Percentiles rank a stretch among this genome's conserved stretches.
Conservation (phyloP, 2,329 filamentous ascomycete genomes). For the Penicillium sclerotigenum region DNA sequence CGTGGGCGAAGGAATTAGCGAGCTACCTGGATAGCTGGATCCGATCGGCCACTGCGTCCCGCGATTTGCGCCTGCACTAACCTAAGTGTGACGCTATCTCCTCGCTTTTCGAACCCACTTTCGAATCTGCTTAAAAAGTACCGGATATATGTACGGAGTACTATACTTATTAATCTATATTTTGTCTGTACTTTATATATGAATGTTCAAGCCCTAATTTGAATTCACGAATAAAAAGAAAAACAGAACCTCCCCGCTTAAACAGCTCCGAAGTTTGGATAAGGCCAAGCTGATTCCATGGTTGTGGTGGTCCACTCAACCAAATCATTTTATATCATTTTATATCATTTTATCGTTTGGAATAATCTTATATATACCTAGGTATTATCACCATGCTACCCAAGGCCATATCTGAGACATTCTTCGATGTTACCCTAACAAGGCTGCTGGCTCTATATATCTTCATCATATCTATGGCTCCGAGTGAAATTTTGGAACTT, state of each 20-base stretch:
- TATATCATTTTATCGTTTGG: not conserved
- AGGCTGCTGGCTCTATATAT: not conserved
- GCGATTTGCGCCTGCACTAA: not conserved
- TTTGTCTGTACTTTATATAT: not conserved
- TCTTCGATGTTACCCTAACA: not conserved
- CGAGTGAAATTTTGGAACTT: not conserved
- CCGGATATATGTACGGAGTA: no score
- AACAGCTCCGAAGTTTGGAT: not conserved
- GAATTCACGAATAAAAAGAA: not conserved
- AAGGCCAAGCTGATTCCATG: not conserved
- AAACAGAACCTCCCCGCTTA: not conserved
- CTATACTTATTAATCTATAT: not conserved
- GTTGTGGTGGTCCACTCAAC: not conserved
- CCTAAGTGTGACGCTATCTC: not conserved
- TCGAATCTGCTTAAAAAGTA: not conserved
- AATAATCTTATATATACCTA: no score
- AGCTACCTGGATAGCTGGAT: not conserved
- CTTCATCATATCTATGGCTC: not conserved
- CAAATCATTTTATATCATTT: not conserved
- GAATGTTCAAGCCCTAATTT: not conserved
- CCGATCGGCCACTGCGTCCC: conserved; percentile 1
- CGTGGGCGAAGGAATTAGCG: not conserved
- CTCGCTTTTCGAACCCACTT: not conserved
- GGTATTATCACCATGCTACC: no score
- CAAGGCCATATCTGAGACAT: not conserved